phyloP scores from a whole-genome alignment of 148 eudicot genomes.

The Spergularia bocconei region DNA sequence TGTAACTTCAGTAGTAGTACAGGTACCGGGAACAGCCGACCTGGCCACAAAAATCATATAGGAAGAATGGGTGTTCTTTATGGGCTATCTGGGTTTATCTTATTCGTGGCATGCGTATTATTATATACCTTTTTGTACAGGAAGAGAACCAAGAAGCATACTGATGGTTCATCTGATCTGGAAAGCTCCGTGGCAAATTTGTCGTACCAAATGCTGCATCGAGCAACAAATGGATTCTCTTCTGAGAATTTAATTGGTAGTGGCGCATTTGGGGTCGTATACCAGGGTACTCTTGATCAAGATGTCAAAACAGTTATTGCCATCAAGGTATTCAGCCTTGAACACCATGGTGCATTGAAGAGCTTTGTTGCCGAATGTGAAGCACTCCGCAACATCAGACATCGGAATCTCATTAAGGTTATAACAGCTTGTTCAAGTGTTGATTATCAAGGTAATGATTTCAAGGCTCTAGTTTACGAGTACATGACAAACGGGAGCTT shows the following conservation, averaged over 20 bases:
- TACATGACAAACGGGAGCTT: slow-evolving; percentile 21
- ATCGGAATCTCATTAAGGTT: slow-evolving; percentile 19
- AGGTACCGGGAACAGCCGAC: slow-evolving; percentile 1
- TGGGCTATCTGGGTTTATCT: slow-evolving; percentile 2
- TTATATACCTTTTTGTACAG: background rate
- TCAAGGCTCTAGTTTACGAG: slow-evolving; percentile 24
- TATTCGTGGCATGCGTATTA: background rate
- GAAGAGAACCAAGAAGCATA: background rate
- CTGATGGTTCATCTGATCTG: background rate
- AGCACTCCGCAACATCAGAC: slow-evolving; percentile 17
- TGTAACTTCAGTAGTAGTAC: slow-evolving; percentile 6
- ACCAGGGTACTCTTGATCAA: slow-evolving; percentile 21
- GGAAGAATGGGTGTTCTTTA: background rate
- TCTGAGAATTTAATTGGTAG: slow-evolving; percentile 20
- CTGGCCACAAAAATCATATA: background rate
- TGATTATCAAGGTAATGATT: slow-evolving; percentile 25
- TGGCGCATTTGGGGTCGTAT: slow-evolving; percentile 28
- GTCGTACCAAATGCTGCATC: slow-evolving; percentile 21
- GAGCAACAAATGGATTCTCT: slow-evolving; percentile 32
- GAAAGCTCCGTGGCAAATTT: background rate
- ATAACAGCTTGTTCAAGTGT: slow-evolving; percentile 21
- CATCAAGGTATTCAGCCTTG: slow-evolving; percentile 16
- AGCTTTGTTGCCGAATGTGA: slow-evolving; percentile 13
- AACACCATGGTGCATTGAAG: background rate
- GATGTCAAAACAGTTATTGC: background rate